Evolutionary conservation across 192 early-diverging fungal species (phyloP).

Genomic region (Coemansia sp.): DNA sequence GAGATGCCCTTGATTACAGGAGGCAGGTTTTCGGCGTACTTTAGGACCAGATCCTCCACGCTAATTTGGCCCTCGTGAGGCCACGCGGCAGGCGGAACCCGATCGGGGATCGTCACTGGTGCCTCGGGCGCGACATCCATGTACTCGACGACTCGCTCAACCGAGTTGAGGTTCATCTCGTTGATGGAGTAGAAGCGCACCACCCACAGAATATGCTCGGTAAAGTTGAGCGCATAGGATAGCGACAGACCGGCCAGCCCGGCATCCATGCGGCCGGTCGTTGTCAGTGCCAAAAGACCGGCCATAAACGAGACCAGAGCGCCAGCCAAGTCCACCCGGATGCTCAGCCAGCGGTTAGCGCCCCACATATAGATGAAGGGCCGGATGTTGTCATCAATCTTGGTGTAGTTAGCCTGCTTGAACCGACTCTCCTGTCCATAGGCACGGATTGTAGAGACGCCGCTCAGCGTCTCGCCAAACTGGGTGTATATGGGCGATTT

Average conservation of each 20-base stretch:
- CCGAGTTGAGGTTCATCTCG: conserved; percentile 68
- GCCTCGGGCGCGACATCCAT: conserved; percentile 76
- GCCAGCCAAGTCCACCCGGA: conserved; percentile 68
- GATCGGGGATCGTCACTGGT: conserved; percentile 63
- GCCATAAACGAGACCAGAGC: conserved; percentile 63
- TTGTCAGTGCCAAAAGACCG: conserved; percentile 74
- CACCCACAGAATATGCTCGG: conserved; percentile 85
- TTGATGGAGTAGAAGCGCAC: conserved; percentile 85
- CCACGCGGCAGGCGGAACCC: conserved; percentile 64
- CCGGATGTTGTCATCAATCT: conserved; percentile 74
- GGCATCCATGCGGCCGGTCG: conserved; percentile 66
- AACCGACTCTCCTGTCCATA: conserved; percentile 62
- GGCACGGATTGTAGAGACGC: conserved; percentile 66
- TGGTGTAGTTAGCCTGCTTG: conserved; percentile 69
- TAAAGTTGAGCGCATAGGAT: conserved; percentile 69
- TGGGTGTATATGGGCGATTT: conserved; percentile 69
- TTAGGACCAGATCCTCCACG: conserved; percentile 73
- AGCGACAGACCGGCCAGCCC: conserved; percentile 68
- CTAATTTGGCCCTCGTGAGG: conserved; percentile 71
- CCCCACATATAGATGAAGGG: conserved; percentile 74
- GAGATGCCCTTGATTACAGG: conserved; percentile 64
- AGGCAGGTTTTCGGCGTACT: conserved; percentile 79
- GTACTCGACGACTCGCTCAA: conserved; percentile 83
- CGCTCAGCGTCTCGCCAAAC: conserved; percentile 60
- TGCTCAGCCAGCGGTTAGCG: conserved; percentile 66